Base-by-base conservation (phyloP, 352 stramenopile species). In the Pythium aristosporum region DNA sequence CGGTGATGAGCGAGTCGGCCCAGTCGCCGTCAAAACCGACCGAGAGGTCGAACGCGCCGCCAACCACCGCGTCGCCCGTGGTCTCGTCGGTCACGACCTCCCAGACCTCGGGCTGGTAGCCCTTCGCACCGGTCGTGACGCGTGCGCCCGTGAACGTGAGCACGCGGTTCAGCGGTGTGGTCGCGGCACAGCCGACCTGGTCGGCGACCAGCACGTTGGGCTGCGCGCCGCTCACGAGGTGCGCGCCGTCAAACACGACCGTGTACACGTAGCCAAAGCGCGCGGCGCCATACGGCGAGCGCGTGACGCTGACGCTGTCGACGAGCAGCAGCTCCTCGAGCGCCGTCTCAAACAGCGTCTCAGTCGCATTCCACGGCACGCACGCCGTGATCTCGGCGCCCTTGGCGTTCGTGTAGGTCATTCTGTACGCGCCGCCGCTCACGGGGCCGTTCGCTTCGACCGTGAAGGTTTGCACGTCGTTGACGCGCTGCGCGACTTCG, bases 401-500 rank as follows among this genome's bases (percentile, higher is more conserved):
- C 1, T 51, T 54, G 1, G 65, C 65, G 46, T 87, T 91, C 20
- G 57, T 65, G 49, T 87, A 91, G 44, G 65, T 71, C 43, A 92
- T 65, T 37, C 74, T 81, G 70, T 92, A 94, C 11, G 61, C 52
- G 0, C 83, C 85, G 0, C 69, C 61, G 2, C 79, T 39, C 28
- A 94, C 61, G 7, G 81, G 80, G 0, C 81, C 83, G 44, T 77
- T 81, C 10, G 80, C 76, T 28, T 72, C 64, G 41, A 92, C 79
- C 8, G 77, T 74, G 69, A 94, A 88, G 15, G 70, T 89, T 41
- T 94, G 81, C 53, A 91, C 85, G 13, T 86, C 76, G 48, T 89
- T 65, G 37, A 94, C 73, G 42, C 80, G 80, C n/a, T 65, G 71
- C 6, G 85, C 83, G 36, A 94, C 64, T 42, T 94, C 83, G 55